These are phyloP conservation scores for Russula sp. DNA, from an alignment of 768 basidiomycete species.

Conservation along the genomic window DNA sequence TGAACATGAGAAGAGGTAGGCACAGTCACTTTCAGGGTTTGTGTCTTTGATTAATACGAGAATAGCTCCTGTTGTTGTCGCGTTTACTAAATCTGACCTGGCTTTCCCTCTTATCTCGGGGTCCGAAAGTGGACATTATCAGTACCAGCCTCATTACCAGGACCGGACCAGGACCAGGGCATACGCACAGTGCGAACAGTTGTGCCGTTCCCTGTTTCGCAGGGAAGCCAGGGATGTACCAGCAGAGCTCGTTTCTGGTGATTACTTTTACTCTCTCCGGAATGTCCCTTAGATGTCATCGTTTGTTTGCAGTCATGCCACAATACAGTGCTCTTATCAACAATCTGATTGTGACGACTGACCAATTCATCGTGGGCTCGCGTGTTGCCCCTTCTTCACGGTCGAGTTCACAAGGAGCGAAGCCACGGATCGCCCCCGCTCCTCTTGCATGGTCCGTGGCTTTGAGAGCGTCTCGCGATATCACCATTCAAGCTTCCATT, in stretches of 20 bases:
- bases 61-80: constrained; percentile 3
- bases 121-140: neutral
- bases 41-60: neutral
- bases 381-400: neutral
- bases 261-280: neutral
- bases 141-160: too few relatives aligned
- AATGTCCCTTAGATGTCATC: neutral
- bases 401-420: neutral
- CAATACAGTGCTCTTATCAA: neutral
- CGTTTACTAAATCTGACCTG: constrained; percentile 2
- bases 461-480: constrained; percentile 1
- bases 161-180: neutral
- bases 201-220: neutral
- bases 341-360: neutral
- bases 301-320: neutral
- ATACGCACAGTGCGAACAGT: neutral
- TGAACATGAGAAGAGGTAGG: neutral
- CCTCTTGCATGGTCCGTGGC: constrained; percentile 14
- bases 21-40: neutral
- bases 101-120: neutral
- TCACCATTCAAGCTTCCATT: constrained; percentile 12
- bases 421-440: neutral
- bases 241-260: constrained; percentile 1
- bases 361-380: neutral
- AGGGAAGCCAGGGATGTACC: neutral